Percentiles rank a stretch among this genome's conserved stretches.
Conservation (phyloP, 73 alveolate species). For the Paramecium primaurelia region DNA sequence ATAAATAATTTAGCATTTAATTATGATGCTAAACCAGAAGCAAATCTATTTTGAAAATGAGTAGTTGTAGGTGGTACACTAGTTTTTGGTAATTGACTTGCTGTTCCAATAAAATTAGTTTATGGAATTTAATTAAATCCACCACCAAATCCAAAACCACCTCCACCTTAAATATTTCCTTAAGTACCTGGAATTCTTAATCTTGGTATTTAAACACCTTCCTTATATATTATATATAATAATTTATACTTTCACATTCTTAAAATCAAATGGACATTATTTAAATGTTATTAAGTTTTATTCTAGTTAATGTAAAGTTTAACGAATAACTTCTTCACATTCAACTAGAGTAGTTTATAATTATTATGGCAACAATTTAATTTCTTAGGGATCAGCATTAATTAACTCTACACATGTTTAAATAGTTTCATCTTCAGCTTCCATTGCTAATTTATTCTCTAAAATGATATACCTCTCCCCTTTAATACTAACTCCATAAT, state of each 20-base stretch:
- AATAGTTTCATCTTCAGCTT: constrained; percentile 47
- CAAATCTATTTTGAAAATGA: not conserved
- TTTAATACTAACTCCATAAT: constrained; percentile 25
- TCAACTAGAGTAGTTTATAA: not conserved
- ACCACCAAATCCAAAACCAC: not conserved
- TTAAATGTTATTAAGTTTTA: not conserved
- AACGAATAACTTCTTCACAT: constrained; percentile 35
- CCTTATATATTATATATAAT: not conserved
- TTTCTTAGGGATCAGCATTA: constrained; percentile 37
- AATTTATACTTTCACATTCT: not conserved
- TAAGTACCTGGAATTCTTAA: constrained; percentile 12
- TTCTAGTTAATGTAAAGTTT: not conserved
- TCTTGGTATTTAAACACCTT: constrained; percentile 14
- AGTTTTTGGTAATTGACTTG: not conserved
- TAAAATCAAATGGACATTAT: not conserved
- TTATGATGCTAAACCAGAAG: constrained; percentile 30
- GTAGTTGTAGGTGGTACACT: not conserved
- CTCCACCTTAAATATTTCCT: not conserved
- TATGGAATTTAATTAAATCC: not conserved
- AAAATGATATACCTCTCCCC: not conserved
- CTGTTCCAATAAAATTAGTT: constrained; percentile 25
- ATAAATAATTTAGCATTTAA: constrained; percentile 14
- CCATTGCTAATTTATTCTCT: not conserved
- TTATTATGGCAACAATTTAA: constrained; percentile 27
- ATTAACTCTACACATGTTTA: constrained; percentile 36